Evolutionary conservation across 2,329 filamentous ascomycete genomes (phyloP), one percentile per base, ranked within the genome.

Genomic region (Metarhizium robertsii): DNA sequence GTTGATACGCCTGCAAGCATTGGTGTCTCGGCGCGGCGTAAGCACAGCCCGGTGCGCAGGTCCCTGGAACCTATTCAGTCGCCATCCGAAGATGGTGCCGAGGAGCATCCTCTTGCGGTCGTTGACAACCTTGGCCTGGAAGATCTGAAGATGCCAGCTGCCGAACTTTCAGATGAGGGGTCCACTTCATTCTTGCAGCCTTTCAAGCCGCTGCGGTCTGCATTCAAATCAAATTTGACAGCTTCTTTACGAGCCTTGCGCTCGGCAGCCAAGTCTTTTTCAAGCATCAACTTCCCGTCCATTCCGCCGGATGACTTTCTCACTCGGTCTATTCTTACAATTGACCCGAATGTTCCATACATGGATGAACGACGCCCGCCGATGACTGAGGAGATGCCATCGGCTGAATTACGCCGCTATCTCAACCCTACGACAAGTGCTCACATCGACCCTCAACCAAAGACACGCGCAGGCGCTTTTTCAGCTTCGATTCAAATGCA

Each of bases 401-500:
- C 83, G 43, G 81, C 84, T 55, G 83, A 81, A 36, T 74, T 87
- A 61, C 81, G 84, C 47, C 81, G 84, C 50, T 87, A 87, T 62
- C 74, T 87, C 20, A 87, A 87, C 64, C 84, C 84, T 8, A 82
- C 81, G 1, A 82, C 76, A 18, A 67, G 64, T 53, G 62, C 65
- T 55, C 68, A 63, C 56, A 66, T 66, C 45, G 71, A 62, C 56
- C 63, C 58, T 30, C 67, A 58, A 42, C 64, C 67, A 13, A 66
- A 66, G 38, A 59, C 62, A 8, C 61, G 62, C 40, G 29, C 20
- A 10, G 50, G 53, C 4, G 46, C 72, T 53, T 86, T 80, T 63
- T 85, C 82, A 14, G 83, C 84, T 30, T 86, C 84, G 2, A 87
- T 87, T 57, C 84, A 87, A 66, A 86, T 87, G 84, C 83, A 86